Evolutionary conservation across 768 basidiomycete species (phyloP), one percentile per base, ranked within the genome.

Genomic region (Fomitopsis serialis): DNA sequence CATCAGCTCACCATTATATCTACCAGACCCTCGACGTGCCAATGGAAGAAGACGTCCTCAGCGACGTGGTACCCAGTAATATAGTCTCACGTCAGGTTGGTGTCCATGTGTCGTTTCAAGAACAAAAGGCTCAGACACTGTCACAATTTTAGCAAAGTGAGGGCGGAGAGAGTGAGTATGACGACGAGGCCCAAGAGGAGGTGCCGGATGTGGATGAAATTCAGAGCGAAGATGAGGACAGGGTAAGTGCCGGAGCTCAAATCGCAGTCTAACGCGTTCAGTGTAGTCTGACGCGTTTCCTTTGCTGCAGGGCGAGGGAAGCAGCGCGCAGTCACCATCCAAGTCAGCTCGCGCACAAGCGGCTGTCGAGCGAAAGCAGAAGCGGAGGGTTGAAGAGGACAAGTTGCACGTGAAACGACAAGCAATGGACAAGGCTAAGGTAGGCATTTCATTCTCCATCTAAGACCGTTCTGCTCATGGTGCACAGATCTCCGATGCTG

Each of bases 361-460:
- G 13, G 68, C 66, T 3, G 69, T 67, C 15, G 71, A 73, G 40
- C 68, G 73, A 32, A 76, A 76, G 46, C 75, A 72, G 63, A 77
- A 77, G 46, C 76, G 87, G 47, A 89, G 82, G 65, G 84, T 72
- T 0, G 85, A 84, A 3, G 89, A 90, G 60, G 81, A 79, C 2
- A 78, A 87, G 58, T 71, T 93, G 25, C 78, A 82, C 24, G 77
- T 69, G 44, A 89, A 85, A 74, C 74, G 89, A 57, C 80, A 87
- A 62, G 87, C 85, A 63, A 89, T 94, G 85, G 88, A 92, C 73
- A 92, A 91, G 66, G 87, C 84, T 23, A 94, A 92, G 76, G 90
- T 86, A 58, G 17, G 69, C 51, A 17, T 27, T 21, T 29, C 12
- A 29, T 55, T 43, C 25, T 11, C 17, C 22, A 53, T 49, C 45